These are phyloP conservation scores for Saturnispora bothae DNA, from an alignment of 805 yeast species.

Conservation along the genomic window DNA sequence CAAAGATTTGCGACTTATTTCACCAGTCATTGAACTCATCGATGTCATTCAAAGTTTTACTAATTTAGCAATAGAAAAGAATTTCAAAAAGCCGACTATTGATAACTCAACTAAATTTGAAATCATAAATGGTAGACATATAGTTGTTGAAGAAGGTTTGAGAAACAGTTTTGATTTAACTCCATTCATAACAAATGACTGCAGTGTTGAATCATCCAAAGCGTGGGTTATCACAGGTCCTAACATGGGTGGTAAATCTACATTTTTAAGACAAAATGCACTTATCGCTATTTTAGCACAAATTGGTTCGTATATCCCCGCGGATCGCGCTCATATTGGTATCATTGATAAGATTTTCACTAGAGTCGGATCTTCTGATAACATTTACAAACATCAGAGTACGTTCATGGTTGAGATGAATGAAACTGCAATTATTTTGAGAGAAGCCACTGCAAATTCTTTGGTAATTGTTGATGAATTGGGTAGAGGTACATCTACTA, in stretches of 20 bases:
- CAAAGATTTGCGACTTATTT: conserved; percentile 36
- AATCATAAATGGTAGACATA: conserved; percentile 64
- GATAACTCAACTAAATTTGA: conserved; percentile 36
- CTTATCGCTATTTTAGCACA: conserved; percentile 59
- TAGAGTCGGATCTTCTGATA: conserved; percentile 79
- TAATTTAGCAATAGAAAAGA: conserved; percentile 53
- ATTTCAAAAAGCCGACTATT: conserved; percentile 56
- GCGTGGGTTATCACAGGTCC: conserved; percentile 77
- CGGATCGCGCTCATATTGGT: conserved; percentile 51
- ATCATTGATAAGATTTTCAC: conserved; percentile 71
- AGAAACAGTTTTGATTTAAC: conserved; percentile 26
- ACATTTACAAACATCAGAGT: conserved; percentile 65
- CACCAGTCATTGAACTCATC: conserved; percentile 44
- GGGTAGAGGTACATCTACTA: conserved; percentile 81
- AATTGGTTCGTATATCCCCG: conserved; percentile 67
- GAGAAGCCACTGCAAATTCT: conserved; percentile 55
- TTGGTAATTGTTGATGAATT: conserved; percentile 78
- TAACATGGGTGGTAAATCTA: conserved; percentile 80
- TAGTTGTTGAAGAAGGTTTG: conserved; percentile 75
- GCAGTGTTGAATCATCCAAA: conserved; percentile 23
- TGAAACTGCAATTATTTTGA: conserved; percentile 63
- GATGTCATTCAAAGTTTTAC: conserved; percentile 74
- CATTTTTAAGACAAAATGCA: conserved; percentile 66
- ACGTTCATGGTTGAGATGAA: conserved; percentile 92
- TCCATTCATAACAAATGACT: conserved; percentile 40